These are phyloP conservation scores for Filosporella fistucella DNA, from an alignment of 495 filamentous ascomycete genomes.

Conservation along the genomic window DNA sequence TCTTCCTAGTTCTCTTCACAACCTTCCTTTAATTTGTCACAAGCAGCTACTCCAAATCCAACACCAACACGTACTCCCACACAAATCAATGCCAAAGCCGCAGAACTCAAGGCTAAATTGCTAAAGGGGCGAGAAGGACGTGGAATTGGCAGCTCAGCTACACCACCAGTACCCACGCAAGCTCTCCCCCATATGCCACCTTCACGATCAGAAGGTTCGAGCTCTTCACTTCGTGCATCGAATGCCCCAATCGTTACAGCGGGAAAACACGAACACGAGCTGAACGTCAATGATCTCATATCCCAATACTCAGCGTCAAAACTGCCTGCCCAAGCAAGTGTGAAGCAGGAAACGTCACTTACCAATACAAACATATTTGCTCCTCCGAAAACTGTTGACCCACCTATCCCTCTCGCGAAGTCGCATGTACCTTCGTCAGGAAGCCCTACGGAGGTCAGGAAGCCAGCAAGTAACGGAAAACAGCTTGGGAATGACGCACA, in stretches of 20 bases:
- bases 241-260: conserved; percentile 4
- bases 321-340: conserved; percentile 10
- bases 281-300: conserved; percentile 20
- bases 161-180: conserved; percentile 17
- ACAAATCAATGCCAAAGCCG: conserved; percentile 20
- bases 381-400: background rate
- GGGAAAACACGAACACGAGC: conserved; percentile 15
- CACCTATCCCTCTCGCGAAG: conserved; percentile 5
- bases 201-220: conserved; percentile 1
- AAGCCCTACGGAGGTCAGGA: conserved; percentile 18
- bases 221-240: conserved; percentile 10
- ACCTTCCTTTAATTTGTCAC: conserved; percentile 8
- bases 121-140: conserved; percentile 17
- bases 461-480: conserved; percentile 11
- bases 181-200: conserved; percentile 12
- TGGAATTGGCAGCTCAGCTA: background rate
- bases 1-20: conserved; percentile 13
- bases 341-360: conserved; percentile 8
- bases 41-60: background rate
- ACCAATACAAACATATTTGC: background rate
- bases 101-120: conserved; percentile 24
- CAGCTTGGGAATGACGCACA: background rate
- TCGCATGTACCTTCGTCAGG: conserved; percentile 19
- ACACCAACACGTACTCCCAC: conserved; percentile 5
- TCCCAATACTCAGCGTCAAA: conserved; percentile 16